A percentile compares a stretch with the other conserved stretches of the same genome.
Conservation (phyloP, 2,329 filamentous ascomycete species). For the Trichoderma asperellum region DNA sequence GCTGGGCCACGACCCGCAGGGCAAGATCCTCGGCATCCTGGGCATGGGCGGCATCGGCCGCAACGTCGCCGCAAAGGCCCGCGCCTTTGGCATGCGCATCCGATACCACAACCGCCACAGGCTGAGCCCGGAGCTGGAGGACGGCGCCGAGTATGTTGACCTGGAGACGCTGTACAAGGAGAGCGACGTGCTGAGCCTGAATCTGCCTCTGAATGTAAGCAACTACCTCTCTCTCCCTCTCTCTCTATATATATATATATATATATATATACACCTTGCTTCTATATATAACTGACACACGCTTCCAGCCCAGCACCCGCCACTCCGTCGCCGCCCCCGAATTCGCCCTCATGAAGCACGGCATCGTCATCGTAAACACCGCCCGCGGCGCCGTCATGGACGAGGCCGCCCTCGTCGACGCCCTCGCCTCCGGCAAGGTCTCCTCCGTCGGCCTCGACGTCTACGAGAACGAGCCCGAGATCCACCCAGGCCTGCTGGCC, state of each 20-base stretch:
- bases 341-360: conserved; percentile 77
- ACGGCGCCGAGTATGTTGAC: conserved; percentile 67
- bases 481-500: conserved; percentile 71
- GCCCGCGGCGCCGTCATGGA: conserved; percentile 82
- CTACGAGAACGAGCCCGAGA: conserved; percentile 77
- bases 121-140: conserved; percentile 59
- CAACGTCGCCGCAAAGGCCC: conserved; percentile 74
- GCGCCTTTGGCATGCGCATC: conserved; percentile 74
- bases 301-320: conserved; percentile 60
- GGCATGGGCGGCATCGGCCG: conserved; percentile 87
- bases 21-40: conserved; percentile 77
- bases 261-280: too few species aligned
- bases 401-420: conserved; percentile 75
- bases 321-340: conserved; percentile 75
- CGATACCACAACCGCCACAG: conserved; percentile 74
- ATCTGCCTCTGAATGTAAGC: conserved; percentile 79
- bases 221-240: neutral
- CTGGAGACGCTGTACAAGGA: conserved; percentile 72
- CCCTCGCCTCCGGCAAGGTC: conserved; percentile 71
- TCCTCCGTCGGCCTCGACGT: conserved; percentile 76
- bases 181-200: conserved; percentile 79
- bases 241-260: too few species aligned
- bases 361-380: conserved; percentile 79
- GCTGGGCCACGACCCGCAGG: conserved; percentile 75
- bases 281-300: neutral